A percentile compares a stretch with the other conserved stretches of the same genome.
phyloP scores from a whole-genome alignment of 2,329 filamentous ascomycete species.

The Sporothrix pseudoabietina region DNA sequence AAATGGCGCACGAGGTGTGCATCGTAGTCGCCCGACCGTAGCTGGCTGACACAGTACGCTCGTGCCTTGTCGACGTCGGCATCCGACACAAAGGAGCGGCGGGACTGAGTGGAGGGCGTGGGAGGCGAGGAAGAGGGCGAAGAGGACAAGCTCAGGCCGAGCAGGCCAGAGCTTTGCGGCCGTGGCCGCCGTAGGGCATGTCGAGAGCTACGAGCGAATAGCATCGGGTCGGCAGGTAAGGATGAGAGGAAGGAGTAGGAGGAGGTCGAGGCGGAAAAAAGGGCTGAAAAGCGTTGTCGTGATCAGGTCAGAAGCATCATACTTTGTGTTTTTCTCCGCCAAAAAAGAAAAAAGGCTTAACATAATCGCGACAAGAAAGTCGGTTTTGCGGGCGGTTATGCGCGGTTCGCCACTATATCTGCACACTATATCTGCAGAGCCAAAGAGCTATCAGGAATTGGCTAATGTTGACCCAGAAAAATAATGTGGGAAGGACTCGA shows the following conservation, averaged over 20 bases:
- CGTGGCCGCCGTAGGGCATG: constrained; percentile 8
- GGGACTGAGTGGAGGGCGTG: not conserved
- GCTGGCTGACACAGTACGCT: constrained; percentile 56
- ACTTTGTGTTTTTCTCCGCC: not conserved
- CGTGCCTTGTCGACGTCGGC: constrained; percentile 57
- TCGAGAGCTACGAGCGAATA: constrained; percentile 8
- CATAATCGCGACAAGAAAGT: not conserved
- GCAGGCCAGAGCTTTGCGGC: not conserved
- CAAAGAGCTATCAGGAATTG: not conserved
- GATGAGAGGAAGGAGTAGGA: not conserved
- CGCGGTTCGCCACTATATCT: constrained; percentile 16
- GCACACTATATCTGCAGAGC: not conserved
- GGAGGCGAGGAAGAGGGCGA: not conserved
- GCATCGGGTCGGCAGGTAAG: not conserved
- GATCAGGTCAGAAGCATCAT: not conserved
- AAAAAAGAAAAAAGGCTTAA: not conserved
- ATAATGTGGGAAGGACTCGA: not conserved
- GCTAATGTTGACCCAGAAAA: not conserved
- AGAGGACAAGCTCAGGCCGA: not conserved
- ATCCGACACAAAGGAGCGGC: constrained; percentile 53
- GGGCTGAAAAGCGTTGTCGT: not conserved
- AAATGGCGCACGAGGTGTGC: constrained; percentile 86
- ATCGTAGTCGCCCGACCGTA: constrained; percentile 74
- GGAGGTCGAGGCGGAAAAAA: not conserved
- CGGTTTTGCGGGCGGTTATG: not conserved